phyloP scores from a whole-genome alignment of 1,139 yeast genomes.

The Saccharomyces uvarum region DNA sequence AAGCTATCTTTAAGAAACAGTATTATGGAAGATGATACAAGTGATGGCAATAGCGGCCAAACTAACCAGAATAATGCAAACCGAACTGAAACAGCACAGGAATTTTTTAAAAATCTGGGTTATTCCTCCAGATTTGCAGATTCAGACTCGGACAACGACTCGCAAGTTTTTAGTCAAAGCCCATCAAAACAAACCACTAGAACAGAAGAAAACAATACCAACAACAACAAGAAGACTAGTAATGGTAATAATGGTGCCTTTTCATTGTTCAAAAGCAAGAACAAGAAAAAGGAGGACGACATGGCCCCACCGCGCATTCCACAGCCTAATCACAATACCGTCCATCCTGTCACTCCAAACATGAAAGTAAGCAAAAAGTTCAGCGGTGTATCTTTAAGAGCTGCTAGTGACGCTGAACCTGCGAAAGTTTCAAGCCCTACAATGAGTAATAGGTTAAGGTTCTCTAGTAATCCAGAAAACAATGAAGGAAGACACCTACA shows the following conservation, averaged over 20 bases:
- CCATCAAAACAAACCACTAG: slow-evolving; percentile 20
- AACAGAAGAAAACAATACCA: slow-evolving; percentile 14
- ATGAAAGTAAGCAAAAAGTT: slow-evolving; percentile 13
- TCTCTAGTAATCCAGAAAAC: slow-evolving; percentile 8
- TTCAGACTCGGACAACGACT: slow-evolving; percentile 50
- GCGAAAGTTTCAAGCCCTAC: slow-evolving; percentile 5
- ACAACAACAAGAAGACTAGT: slow-evolving; percentile 14
- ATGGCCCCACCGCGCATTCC: slow-evolving; percentile 9
- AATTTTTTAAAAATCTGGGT: not conserved
- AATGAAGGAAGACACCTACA: slow-evolving; percentile 4
- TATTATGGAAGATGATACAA: slow-evolving; percentile 6
- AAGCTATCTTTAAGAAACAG: slow-evolving; percentile 34
- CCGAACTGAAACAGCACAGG: slow-evolving; percentile 7
- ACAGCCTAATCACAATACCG: slow-evolving; percentile 12
- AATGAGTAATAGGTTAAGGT: slow-evolving; percentile 6
- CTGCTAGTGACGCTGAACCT: slow-evolving; percentile 15
- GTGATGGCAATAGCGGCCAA: slow-evolving; percentile 8
- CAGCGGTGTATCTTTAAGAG: slow-evolving; percentile 18
- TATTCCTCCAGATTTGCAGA: slow-evolving; percentile 45
- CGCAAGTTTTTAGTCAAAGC: slow-evolving; percentile 14
- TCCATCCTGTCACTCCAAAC: slow-evolving; percentile 4
- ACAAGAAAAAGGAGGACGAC: slow-evolving; percentile 5
- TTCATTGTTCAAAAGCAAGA: slow-evolving; percentile 16
- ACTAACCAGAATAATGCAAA: slow-evolving; percentile 5
- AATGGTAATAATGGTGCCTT: slow-evolving; percentile 13